Conservation (phyloP, 805 yeast species). For the Teunomyces barrocoloradensis region DNA sequence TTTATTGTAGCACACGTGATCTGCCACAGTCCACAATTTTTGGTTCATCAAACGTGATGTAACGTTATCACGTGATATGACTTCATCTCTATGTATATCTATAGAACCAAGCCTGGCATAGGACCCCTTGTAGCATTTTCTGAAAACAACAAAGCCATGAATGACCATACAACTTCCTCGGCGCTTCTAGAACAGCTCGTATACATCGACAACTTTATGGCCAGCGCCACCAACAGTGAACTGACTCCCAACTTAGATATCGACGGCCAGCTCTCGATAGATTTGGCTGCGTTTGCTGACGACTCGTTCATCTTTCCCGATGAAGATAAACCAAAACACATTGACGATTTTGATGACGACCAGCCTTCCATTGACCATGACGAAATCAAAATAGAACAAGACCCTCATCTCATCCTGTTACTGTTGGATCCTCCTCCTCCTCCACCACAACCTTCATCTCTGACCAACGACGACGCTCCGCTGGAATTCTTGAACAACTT, state of each 20-base stretch:
- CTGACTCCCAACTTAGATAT: slow-evolving; percentile 40
- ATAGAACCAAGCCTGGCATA: background rate
- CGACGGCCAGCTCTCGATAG: slow-evolving; percentile 45
- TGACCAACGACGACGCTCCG: background rate
- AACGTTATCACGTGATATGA: slow-evolving; percentile 6
- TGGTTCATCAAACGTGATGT: background rate
- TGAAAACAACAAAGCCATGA: background rate
- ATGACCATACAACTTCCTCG: slow-evolving; percentile 22
- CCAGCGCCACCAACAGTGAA: slow-evolving; percentile 14
- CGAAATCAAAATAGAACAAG: slow-evolving; percentile 5
- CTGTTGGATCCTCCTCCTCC: background rate
- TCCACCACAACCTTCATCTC: no score
- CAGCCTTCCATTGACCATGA: slow-evolving; percentile 1
- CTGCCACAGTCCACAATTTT: background rate
- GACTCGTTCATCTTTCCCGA: slow-evolving; percentile 79
- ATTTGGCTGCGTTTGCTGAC: slow-evolving; percentile 79
- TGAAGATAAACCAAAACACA: slow-evolving; percentile 62
- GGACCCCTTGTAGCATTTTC: background rate
- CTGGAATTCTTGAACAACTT: slow-evolving; percentile 2
- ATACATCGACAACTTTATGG: slow-evolving; percentile 72
- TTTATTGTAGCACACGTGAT: no score
- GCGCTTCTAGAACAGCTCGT: slow-evolving; percentile 73
- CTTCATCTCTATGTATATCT: background rate
- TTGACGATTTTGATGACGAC: slow-evolving; percentile 15
- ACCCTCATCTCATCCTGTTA: slow-evolving; percentile 3